A percentile compares a stretch with the other conserved stretches of the same genome.
Conservation (phyloP, 2,329 filamentous ascomycete genomes). For the Moelleriella libera region DNA sequence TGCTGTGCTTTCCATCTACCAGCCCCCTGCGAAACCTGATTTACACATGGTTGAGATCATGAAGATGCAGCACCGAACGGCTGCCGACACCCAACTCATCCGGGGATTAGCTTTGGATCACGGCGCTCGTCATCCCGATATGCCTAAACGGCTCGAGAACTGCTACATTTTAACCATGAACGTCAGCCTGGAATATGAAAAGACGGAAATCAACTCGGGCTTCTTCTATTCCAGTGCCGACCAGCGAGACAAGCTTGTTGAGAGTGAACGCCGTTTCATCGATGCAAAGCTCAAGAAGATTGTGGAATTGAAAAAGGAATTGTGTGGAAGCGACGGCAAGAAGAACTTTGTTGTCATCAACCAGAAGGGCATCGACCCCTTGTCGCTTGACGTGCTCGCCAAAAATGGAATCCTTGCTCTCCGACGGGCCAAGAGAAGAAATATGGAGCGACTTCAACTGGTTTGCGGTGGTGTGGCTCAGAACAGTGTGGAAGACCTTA, state of each 20-base stretch:
- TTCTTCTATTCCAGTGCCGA: constrained; percentile 98
- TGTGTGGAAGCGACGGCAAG: constrained; percentile 83
- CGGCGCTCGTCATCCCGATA: constrained; percentile 91
- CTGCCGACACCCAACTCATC: constrained; percentile 92
- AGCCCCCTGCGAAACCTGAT: constrained; percentile 81
- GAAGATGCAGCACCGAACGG: constrained; percentile 98
- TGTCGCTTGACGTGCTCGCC: constrained; percentile 87
- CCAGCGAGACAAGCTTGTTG: constrained; percentile 93
- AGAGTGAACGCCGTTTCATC: constrained; percentile 90
- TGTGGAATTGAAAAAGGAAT: constrained; percentile 93
- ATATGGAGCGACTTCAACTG: constrained; percentile 96
- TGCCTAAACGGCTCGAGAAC: constrained; percentile 94
- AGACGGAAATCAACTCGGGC: constrained; percentile 96
- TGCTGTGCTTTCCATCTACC: constrained; percentile 87
- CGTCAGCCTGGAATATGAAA: constrained; percentile 95
- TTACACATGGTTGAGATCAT: constrained; percentile 99
- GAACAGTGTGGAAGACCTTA: constrained; percentile 91
- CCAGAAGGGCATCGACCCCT: constrained; percentile 96
- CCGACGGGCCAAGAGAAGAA: constrained; percentile 87
- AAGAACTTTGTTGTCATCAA: constrained; percentile 98
- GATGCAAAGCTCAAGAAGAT: constrained; percentile 96
- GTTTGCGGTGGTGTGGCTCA: constrained; percentile 83
- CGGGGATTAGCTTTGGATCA: constrained; percentile 87
- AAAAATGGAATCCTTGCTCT: constrained; percentile 97
- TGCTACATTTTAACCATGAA: constrained; percentile 92